These are phyloP conservation scores for Tricholoma flavovirens DNA, from an alignment of 768 basidiomycete genomes.

Conservation along the genomic window DNA sequence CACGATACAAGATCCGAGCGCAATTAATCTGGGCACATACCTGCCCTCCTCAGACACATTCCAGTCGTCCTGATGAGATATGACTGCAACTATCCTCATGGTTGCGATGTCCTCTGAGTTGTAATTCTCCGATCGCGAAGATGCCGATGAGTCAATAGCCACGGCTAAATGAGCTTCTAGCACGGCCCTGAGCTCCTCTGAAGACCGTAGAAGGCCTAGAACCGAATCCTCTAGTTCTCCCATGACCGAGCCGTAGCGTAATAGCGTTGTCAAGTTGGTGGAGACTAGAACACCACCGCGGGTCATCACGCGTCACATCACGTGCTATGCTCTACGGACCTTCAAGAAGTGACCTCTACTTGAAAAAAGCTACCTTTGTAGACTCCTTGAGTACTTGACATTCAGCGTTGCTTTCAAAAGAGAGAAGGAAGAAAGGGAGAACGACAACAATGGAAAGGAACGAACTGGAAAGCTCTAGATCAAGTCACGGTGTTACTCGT, in stretches of 20 bases:
- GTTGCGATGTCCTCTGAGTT: conserved; percentile 8
- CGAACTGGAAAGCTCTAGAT: conserved; percentile 10
- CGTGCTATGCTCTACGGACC: not conserved
- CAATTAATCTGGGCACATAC: conserved; percentile 31
- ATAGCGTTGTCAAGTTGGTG: not conserved
- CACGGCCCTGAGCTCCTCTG: conserved; percentile 41
- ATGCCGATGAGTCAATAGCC: not conserved
- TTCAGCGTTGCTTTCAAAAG: not conserved
- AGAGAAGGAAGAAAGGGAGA: not conserved
- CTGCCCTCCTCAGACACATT: conserved; percentile 48
- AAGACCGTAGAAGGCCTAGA: conserved; percentile 17
- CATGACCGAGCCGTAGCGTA: not conserved
- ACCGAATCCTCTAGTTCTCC: conserved; percentile 8
- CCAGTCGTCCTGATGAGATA: conserved; percentile 41
- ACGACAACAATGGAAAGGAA: conserved; percentile 5
- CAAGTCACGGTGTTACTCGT: conserved; percentile 11
- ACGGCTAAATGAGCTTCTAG: conserved; percentile 33
- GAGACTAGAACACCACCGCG: not conserved
- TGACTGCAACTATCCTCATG: conserved; percentile 40
- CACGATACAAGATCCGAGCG: not conserved
- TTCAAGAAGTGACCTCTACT: not conserved
- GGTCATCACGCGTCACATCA: not conserved
- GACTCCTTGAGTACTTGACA: not conserved
- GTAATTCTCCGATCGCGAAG: not conserved
- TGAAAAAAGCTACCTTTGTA: not conserved